A percentile compares a stretch with the other conserved stretches of the same genome.
These are phyloP conservation scores for Anthoceros angustus DNA, from an alignment of 225 moss, liverwort and hornwort genomes.

Conservation along the genomic window DNA sequence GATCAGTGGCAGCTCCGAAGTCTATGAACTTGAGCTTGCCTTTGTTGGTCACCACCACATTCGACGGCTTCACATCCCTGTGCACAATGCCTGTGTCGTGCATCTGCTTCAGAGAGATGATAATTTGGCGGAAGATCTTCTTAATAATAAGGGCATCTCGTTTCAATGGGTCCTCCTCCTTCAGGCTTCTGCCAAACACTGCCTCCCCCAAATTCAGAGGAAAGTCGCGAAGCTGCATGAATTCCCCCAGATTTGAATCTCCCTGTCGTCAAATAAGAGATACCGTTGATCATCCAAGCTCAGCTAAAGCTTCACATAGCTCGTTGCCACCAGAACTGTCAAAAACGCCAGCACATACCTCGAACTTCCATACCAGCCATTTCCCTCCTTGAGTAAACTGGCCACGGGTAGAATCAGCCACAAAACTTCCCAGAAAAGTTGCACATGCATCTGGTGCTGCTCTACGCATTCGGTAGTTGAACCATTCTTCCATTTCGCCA, in stretches of 20 bases:
- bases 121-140: constrained; percentile 54
- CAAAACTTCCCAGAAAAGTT: constrained; percentile 63
- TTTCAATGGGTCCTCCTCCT: constrained; percentile 25
- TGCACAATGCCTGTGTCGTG: constrained; percentile 73
- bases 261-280: constrained; percentile 6
- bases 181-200: constrained; percentile 40
- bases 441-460: constrained; percentile 73
- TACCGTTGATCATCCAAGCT: neutral
- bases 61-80: constrained; percentile 88
- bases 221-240: constrained; percentile 63
- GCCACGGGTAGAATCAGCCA: constrained; percentile 52
- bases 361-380: constrained; percentile 95
- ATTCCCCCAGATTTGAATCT: constrained; percentile 66
- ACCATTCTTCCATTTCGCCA: constrained; percentile 98
- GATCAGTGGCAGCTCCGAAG: constrained; percentile 78
- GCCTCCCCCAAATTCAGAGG: constrained; percentile 49
- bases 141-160: constrained; percentile 48
- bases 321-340: neutral
- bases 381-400: constrained; percentile 75
- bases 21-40: constrained; percentile 76
- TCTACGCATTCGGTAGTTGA: constrained; percentile 76
- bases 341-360: constrained; percentile 22
- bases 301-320: neutral
- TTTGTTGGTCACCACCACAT: constrained; percentile 68
- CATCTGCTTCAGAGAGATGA: constrained; percentile 49